Evolutionary conservation across 331 rosid species (phyloP).

Genomic region (Acacia pycnantha): DNA sequence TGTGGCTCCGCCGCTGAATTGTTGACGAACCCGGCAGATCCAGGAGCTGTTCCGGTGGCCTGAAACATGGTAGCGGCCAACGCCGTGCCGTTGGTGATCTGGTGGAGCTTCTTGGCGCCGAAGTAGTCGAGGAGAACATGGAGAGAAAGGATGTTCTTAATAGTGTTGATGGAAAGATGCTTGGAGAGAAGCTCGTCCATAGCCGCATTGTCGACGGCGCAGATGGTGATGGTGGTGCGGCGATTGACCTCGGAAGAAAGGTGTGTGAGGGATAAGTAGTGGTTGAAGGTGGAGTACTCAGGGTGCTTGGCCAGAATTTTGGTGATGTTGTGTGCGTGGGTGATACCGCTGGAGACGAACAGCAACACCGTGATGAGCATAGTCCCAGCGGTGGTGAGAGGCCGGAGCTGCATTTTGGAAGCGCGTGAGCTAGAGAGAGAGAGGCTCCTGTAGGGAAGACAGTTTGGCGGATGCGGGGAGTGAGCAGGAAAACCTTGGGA

Average conservation of each 20-base stretch:
- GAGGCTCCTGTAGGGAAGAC: no score
- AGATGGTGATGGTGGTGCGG: constrained; percentile 69
- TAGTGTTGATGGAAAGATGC: constrained; percentile 49
- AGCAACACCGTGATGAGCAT: constrained; percentile 23
- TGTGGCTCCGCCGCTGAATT: no score
- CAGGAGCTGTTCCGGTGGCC: constrained; percentile 80
- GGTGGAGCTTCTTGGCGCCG: constrained; percentile 94
- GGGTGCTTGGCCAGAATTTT: constrained; percentile 59
- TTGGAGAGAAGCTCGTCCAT: constrained; percentile 62
- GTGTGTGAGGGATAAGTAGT: constrained; percentile 64
- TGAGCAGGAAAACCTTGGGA: background rate
- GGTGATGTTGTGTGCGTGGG: constrained; percentile 66
- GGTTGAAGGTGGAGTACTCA: constrained; percentile 75
- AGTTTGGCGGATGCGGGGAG: background rate
- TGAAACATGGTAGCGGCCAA: constrained; percentile 90
- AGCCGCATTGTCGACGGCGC: constrained; percentile 82
- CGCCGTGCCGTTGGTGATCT: constrained; percentile 92
- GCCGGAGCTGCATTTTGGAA: constrained; percentile 46
- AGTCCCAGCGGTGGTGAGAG: background rate
- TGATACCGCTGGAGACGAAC: background rate
- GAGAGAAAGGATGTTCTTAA: constrained; percentile 85
- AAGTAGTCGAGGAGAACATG: constrained; percentile 90
- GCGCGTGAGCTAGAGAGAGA: background rate
- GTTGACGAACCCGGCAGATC: constrained; percentile 77
- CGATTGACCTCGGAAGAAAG: constrained; percentile 68